Percentiles rank a stretch among this genome's conserved stretches.
Evolutionary conservation across 2,329 filamentous ascomycete genomes (phyloP).

Genomic region (Rhynchosporium agropyri): DNA sequence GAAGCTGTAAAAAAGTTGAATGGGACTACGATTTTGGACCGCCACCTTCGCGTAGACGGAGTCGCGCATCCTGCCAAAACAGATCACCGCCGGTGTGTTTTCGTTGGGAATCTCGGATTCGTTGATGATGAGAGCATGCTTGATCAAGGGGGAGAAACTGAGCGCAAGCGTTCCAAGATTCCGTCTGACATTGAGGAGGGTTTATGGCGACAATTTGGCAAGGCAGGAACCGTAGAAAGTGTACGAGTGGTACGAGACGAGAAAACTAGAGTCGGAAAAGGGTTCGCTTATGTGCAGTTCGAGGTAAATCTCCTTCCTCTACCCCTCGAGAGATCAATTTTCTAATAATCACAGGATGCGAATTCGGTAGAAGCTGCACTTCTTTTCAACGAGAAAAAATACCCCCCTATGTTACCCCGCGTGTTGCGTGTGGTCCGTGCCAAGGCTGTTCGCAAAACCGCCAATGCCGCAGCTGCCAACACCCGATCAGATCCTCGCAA

Average conservation of each 20-base stretch:
- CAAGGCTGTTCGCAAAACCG: constrained; percentile 46
- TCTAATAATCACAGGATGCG: constrained; percentile 58
- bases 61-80: constrained; percentile 83
- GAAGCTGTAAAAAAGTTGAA: constrained; percentile 79
- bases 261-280: constrained; percentile 91
- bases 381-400: constrained; percentile 86
- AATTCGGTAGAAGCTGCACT: constrained; percentile 92
- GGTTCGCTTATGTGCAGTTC: constrained; percentile 97
- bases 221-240: constrained; percentile 83
- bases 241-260: constrained; percentile 90
- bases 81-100: constrained; percentile 88
- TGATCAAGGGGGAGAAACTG: constrained; percentile 65
- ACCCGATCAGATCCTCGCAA: constrained; percentile 35
- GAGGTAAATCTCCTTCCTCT: constrained; percentile 49
- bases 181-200: constrained; percentile 92
- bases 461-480: constrained; percentile 33
- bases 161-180: constrained; percentile 72
- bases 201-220: constrained; percentile 78
- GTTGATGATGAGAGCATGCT: constrained; percentile 85
- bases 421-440: constrained; percentile 84
- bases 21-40: constrained; percentile 78
- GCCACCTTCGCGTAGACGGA: constrained; percentile 88
- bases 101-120: constrained; percentile 94
- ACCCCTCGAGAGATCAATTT: not conserved
- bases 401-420: constrained; percentile 90